Evolutionary conservation across 306 rosid species (phyloP).

Genomic region (Comarum palustre): DNA sequence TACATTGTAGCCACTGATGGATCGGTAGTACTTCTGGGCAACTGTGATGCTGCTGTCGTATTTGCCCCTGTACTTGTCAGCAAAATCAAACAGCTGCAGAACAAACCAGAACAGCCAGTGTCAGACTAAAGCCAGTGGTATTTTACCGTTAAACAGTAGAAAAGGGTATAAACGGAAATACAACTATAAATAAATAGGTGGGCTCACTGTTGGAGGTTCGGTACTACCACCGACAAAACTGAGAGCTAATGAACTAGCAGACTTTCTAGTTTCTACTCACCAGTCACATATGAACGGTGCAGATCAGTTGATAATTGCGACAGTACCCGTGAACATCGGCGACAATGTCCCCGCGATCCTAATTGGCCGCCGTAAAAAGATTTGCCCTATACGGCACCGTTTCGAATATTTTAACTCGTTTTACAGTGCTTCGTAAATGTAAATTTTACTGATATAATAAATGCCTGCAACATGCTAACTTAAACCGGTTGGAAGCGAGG

Average conservation of each 20-base stretch:
- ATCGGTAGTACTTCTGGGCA: conserved; percentile 81
- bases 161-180: not conserved
- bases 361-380: conserved; percentile 19
- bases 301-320: conserved; percentile 20
- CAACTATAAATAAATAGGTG: not conserved
- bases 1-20: conserved; percentile 89
- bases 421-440: not conserved
- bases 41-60: conserved; percentile 81
- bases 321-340: conserved; percentile 23
- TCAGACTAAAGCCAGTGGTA: not conserved
- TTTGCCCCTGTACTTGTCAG: conserved; percentile 90
- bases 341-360: conserved; percentile 26
- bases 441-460: not conserved
- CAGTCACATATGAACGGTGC: conserved; percentile 35
- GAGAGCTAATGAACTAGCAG: conserved; percentile 18
- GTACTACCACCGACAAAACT: conserved; percentile 49
- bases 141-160: not conserved
- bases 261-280: conserved; percentile 17
- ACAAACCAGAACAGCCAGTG: not conserved
- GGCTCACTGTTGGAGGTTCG: not conserved
- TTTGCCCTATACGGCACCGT: conserved; percentile 3
- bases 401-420: not conserved
- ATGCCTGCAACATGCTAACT: not conserved
- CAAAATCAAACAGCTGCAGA: conserved; percentile 81
- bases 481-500: not conserved